Percentiles rank a stretch among this genome's conserved stretches.
phyloP scores from a whole-genome alignment of 2,329 filamentous ascomycete genomes.

The Cercospora citrullina region DNA sequence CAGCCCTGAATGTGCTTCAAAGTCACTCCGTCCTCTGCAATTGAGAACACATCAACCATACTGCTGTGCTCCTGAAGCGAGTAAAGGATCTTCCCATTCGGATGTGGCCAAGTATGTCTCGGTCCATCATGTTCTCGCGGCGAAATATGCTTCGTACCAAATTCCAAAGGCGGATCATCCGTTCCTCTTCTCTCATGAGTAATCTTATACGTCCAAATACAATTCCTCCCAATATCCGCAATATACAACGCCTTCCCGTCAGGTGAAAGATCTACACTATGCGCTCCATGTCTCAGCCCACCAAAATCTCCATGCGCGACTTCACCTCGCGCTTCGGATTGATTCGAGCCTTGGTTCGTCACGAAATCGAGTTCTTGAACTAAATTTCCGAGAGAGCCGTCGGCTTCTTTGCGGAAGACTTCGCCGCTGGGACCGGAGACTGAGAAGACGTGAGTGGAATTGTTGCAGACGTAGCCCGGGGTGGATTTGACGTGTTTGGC shows the following conservation, averaged over 20 bases:
- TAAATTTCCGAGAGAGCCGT: constrained; percentile 36
- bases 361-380: constrained; percentile 40
- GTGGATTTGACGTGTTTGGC: constrained; percentile 35
- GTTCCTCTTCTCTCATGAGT: constrained; percentile 22
- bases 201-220: constrained; percentile 39
- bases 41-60: constrained; percentile 39
- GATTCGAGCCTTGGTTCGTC: constrained; percentile 31
- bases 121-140: constrained; percentile 38
- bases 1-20: constrained; percentile 34
- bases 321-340: constrained; percentile 30
- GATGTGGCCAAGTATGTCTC: constrained; percentile 40
- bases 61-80: constrained; percentile 41
- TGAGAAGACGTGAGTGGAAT: constrained; percentile 36
- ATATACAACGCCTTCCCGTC: constrained; percentile 37
- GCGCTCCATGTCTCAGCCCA: constrained; percentile 39
- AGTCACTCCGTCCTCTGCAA: constrained; percentile 33
- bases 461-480: constrained; percentile 38
- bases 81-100: constrained; percentile 38
- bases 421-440: constrained; percentile 39
- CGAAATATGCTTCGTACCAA: constrained; percentile 35
- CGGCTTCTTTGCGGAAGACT: constrained; percentile 34
- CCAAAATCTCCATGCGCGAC: constrained; percentile 40
- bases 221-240: constrained; percentile 41
- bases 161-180: constrained; percentile 29
- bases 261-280: constrained; percentile 36